These are phyloP conservation scores for Colletotrichum melonis DNA, from an alignment of 2,329 filamentous ascomycete genomes.

Conservation along the genomic window DNA sequence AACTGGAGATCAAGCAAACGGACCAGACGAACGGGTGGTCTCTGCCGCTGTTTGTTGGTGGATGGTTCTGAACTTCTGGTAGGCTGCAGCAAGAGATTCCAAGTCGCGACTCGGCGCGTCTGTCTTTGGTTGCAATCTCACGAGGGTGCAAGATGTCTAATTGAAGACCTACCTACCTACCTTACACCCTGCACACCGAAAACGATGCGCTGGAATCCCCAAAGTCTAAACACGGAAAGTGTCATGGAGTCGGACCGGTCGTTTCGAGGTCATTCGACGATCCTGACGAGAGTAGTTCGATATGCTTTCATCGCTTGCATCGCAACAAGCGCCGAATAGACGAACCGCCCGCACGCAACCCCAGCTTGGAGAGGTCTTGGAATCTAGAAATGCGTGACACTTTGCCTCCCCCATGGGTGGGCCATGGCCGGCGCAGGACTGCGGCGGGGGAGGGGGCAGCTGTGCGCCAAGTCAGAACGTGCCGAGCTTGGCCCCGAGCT, in stretches of 20 bases:
- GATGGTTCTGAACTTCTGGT: no score
- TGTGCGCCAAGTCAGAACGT: constrained; percentile 29
- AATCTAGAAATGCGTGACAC: not conserved
- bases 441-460: constrained; percentile 19
- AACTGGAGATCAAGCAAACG: not conserved
- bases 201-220: not conserved
- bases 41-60: not conserved
- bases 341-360: not conserved
- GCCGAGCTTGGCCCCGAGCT: constrained; percentile 35
- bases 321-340: not conserved
- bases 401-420: not conserved
- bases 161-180: not conserved
- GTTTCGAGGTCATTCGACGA: constrained; percentile 3
- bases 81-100: not conserved
- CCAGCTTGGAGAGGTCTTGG: not conserved
- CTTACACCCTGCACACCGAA: not conserved
- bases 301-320: not conserved
- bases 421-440: constrained; percentile 7
- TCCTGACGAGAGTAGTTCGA: not conserved
- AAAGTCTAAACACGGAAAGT: not conserved
- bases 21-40: not conserved
- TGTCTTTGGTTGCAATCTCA: not conserved
- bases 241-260: not conserved
- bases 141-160: not conserved
- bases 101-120: not conserved